Evolutionary conservation across 176 grass and related monocot species (phyloP).

Genomic region (Oryza glumipatula): DNA sequence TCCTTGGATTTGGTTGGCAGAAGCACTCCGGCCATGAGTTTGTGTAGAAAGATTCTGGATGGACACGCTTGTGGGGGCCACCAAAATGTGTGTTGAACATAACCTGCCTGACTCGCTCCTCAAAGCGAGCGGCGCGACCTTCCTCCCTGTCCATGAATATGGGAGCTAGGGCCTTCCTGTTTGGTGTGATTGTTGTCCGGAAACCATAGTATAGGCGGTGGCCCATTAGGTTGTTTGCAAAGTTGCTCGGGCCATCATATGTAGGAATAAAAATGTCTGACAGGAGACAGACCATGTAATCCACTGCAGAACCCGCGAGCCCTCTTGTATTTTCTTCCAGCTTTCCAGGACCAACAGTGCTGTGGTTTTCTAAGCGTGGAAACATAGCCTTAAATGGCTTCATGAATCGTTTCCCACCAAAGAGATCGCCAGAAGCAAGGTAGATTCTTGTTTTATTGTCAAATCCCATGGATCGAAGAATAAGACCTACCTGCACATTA

Average conservation of each 20-base stretch:
- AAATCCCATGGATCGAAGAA: constrained; percentile 77
- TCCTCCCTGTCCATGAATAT: constrained; percentile 85
- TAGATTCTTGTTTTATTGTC: constrained; percentile 85
- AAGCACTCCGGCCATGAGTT: constrained; percentile 99
- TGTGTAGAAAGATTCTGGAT: constrained; percentile 84
- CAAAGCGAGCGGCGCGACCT: constrained; percentile 61
- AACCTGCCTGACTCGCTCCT: constrained; percentile 71
- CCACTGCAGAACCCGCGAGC: constrained; percentile 80
- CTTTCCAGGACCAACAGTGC: constrained; percentile 67
- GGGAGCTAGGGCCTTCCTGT: constrained; percentile 85
- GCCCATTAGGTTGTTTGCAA: constrained; percentile 97
- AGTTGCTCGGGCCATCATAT: constrained; percentile 98
- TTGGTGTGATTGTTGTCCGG: constrained; percentile 79
- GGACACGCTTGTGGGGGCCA: constrained; percentile 69
- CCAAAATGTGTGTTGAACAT: constrained; percentile 87
- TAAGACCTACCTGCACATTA: constrained; percentile 74
- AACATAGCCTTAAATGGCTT: constrained; percentile 83
- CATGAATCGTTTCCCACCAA: constrained; percentile 93
- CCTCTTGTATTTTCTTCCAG: constrained; percentile 79
- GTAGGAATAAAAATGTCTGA: constrained; percentile 97
- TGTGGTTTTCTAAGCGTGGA: constrained; percentile 79
- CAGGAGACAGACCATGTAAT: constrained; percentile 98
- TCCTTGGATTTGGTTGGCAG: constrained; percentile 67
- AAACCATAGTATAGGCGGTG: constrained; percentile 94
- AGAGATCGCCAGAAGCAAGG: constrained; percentile 90